Percentiles rank a stretch among this genome's conserved stretches.
Evolutionary conservation across 2,329 filamentous ascomycete genomes (phyloP).

Genomic region (Furcasterigmium furcatum): DNA sequence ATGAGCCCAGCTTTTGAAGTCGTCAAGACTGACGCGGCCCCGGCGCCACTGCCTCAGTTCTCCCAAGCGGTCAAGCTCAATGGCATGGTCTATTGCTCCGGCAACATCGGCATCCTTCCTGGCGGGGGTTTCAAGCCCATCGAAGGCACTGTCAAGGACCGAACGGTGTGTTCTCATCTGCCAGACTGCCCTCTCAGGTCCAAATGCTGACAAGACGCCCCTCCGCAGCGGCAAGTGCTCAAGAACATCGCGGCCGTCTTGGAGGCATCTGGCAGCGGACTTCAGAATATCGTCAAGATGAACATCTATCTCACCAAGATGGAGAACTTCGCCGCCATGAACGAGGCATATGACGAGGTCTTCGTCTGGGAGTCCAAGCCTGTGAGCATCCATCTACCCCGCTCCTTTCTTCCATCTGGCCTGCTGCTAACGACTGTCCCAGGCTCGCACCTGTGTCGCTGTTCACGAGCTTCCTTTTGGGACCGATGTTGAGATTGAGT

Average conservation of each 20-base stretch:
- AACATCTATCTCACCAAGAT: conserved; percentile 65
- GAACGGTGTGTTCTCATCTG: conserved; percentile 24
- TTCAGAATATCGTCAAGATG: conserved; percentile 63
- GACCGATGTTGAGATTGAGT: conserved; percentile 71
- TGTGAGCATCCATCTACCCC: conserved; percentile 29
- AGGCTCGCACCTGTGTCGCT: conserved; percentile 58
- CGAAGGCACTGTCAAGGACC: conserved; percentile 48
- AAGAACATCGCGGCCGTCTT: conserved; percentile 58
- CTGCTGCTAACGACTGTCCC: not conserved
- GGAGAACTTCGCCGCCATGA: conserved; percentile 59
- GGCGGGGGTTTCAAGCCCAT: conserved; percentile 45
- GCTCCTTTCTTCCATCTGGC: too few relatives aligned
- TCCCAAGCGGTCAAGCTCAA: conserved; percentile 60
- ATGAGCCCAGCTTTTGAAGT: not conserved
- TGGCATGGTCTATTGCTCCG: conserved; percentile 68
- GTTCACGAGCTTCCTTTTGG: conserved; percentile 69
- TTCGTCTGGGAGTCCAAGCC: conserved; percentile 43
- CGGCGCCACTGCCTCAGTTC: conserved; percentile 48
- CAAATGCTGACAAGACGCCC: too few relatives aligned
- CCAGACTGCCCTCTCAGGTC: too few relatives aligned
- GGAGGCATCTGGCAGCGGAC: conserved; percentile 53
- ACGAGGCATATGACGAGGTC: conserved; percentile 50
- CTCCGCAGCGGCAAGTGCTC: conserved; percentile 52
- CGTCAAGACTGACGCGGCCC: conserved; percentile 18
- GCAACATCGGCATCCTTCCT: conserved; percentile 47